Conservation (phyloP, 164 flowering plant species). For the Sedum album region DNA sequence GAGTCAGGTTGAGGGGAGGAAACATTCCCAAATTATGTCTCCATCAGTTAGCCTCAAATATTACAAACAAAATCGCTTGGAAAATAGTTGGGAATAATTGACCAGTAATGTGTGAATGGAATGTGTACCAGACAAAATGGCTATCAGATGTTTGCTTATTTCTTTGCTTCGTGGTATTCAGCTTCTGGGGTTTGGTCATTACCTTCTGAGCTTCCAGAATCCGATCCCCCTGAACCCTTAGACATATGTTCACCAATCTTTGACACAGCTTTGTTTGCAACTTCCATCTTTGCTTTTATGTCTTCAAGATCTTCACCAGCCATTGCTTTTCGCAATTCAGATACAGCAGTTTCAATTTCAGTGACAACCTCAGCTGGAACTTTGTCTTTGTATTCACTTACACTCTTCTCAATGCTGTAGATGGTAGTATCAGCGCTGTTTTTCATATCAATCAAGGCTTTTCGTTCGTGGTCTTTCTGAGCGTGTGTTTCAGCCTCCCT, state of each 20-base stretch:
- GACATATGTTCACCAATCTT: slow-evolving; percentile 46
- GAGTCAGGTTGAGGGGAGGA: no score
- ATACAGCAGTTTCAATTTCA: slow-evolving; percentile 29
- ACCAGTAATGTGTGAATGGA: no score
- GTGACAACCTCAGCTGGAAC: no score
- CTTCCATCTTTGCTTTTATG: slow-evolving; percentile 44
- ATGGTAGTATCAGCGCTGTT: slow-evolving; percentile 43
- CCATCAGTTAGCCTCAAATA: no score
- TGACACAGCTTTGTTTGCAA: slow-evolving; percentile 41
- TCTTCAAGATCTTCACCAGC: slow-evolving; percentile 29
- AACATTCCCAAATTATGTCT: no score
- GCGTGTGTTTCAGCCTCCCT: slow-evolving; percentile 45
- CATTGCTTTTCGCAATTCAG: slow-evolving; percentile 33
- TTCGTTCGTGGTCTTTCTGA: slow-evolving; percentile 42
- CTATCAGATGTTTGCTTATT: slow-evolving; percentile 12
- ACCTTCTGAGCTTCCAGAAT: slow-evolving; percentile 27
- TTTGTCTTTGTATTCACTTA: slow-evolving; percentile 42
- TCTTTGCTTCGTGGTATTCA: slow-evolving; percentile 51
- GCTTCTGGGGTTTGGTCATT: slow-evolving; percentile 52
- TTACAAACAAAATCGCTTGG: no score
- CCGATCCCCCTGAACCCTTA: slow-evolving; percentile 22
- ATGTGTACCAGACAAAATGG: not conserved
- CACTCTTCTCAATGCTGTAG: slow-evolving; percentile 49
- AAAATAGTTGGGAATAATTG: no score
- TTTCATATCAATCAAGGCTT: slow-evolving; percentile 34